Percentiles rank a stretch among this genome's conserved stretches.
phyloP scores from a whole-genome alignment of 2,329 filamentous ascomycete species.

The Parastagonospora nodorum region DNA sequence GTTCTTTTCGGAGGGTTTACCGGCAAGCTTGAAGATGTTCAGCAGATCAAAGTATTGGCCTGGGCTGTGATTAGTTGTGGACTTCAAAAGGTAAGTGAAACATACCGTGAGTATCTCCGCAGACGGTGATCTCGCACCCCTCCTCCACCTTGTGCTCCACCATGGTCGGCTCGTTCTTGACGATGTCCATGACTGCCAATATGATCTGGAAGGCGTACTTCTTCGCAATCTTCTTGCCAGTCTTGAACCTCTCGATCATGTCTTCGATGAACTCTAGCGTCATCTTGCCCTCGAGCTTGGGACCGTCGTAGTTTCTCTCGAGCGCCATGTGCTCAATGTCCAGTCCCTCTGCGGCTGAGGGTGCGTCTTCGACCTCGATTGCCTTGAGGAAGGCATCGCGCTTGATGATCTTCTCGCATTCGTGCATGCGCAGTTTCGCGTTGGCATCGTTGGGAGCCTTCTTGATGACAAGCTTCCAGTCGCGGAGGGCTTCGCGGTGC shows the following conservation, averaged over 20 bases:
- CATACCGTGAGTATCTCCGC: constrained; percentile 93
- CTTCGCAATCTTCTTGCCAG: constrained; percentile 89
- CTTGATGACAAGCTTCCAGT: constrained; percentile 89
- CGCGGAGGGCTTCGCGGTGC: constrained; percentile 84
- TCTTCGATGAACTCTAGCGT: constrained; percentile 96
- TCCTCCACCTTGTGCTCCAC: constrained; percentile 84
- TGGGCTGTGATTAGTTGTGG: constrained; percentile 46
- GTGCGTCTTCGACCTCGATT: constrained; percentile 90
- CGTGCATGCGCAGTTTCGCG: constrained; percentile 85
- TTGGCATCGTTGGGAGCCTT: constrained; percentile 88
- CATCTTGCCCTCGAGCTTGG: constrained; percentile 78
- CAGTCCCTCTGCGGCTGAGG: constrained; percentile 87
- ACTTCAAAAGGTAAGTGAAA: constrained; percentile 7
- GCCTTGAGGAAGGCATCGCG: constrained; percentile 91
- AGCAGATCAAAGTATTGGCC: constrained; percentile 97
- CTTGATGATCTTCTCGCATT: constrained; percentile 94
- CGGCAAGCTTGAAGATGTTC: constrained; percentile 93
- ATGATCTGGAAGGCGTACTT: constrained; percentile 99
- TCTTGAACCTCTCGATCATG: constrained; percentile 89
- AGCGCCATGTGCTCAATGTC: constrained; percentile 85
- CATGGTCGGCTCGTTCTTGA: constrained; percentile 95
- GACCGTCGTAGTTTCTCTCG: constrained; percentile 85
- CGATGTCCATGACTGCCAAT: constrained; percentile 83
- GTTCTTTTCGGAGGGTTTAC: constrained; percentile 81
- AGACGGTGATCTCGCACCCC: constrained; percentile 84